phyloP scores from a whole-genome alignment of 2,329 filamentous ascomycete genomes.

The Emmonsia crescens region DNA sequence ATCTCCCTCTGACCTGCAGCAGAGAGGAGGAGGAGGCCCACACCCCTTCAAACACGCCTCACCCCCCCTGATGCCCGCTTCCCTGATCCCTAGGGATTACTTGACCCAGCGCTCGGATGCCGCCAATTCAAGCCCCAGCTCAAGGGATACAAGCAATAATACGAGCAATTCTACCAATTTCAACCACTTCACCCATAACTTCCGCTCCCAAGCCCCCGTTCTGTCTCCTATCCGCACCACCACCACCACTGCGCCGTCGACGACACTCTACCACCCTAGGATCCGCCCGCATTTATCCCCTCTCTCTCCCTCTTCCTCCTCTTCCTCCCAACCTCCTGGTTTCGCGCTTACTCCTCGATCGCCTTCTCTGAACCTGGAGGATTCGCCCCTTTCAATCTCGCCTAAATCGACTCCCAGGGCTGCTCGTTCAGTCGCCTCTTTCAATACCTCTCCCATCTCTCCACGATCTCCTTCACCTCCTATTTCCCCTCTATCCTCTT shows the following conservation, averaged over 20 bases:
- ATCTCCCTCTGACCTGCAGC: constrained; percentile 2
- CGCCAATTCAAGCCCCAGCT: neutral
- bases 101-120: constrained; percentile 22
- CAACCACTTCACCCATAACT: neutral
- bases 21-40: neutral
- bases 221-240: neutral
- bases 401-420: neutral
- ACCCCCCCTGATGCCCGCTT: constrained; percentile 11
- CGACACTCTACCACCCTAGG: constrained; percentile 1
- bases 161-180: neutral
- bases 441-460: neutral
- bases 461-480: neutral
- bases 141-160: neutral
- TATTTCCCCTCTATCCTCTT: neutral
- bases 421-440: neutral
- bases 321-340: neutral
- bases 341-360: neutral
- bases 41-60: neutral
- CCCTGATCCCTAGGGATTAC: constrained; percentile 28
- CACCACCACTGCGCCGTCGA: constrained; percentile 14
- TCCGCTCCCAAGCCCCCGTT: neutral
- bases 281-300: neutral
- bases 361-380: neutral
- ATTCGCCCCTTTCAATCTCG: neutral
- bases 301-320: neutral